Conservation (phyloP, 1,284 basidiomycete genomes). For the Moesziomyces antarcticus region DNA sequence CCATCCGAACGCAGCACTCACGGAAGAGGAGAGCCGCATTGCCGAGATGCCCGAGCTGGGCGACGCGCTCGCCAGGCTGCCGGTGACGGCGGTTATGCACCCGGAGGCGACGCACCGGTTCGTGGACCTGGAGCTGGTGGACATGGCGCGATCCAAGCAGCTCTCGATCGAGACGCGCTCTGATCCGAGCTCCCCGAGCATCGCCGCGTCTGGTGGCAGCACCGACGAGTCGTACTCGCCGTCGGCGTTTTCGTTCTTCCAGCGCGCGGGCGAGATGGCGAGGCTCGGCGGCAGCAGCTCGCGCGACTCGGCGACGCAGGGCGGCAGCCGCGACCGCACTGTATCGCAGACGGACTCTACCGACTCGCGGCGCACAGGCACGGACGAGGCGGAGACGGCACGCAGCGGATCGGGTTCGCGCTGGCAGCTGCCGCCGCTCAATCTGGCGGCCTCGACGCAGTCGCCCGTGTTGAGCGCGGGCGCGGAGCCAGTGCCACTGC, state of each 20-base stretch:
- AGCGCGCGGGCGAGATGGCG: constrained; percentile 6
- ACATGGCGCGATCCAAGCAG: constrained; percentile 22
- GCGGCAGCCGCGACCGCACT: neutral
- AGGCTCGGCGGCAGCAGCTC: neutral
- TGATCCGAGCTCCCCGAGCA: constrained; percentile 4
- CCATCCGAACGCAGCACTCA: constrained; percentile 72
- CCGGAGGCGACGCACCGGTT: constrained; percentile 22
- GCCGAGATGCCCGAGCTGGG: constrained; percentile 71
- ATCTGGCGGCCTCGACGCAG: neutral
- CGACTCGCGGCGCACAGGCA: neutral
- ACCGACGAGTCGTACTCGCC: constrained; percentile 29
- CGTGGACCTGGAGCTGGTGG: constrained; percentile 27
- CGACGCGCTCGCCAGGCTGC: constrained; percentile 9
- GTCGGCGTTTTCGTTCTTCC: constrained; percentile 15
- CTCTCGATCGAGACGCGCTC: constrained; percentile 2
- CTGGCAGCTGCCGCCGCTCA: constrained; percentile 9
- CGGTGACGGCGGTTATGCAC: constrained; percentile 11
- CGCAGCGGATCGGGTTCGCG: neutral
- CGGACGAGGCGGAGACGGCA: neutral
- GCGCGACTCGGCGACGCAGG: constrained; percentile 14
- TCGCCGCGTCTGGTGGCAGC: constrained; percentile 8
- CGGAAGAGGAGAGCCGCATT: constrained; percentile 68
- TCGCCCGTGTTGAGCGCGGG: constrained; percentile 6
- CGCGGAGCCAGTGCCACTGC: neutral
- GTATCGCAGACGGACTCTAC: neutral